Evolutionary conservation across 495 filamentous ascomycete species (phyloP).

Genomic region (Podospora bellae-mahoneyi): DNA sequence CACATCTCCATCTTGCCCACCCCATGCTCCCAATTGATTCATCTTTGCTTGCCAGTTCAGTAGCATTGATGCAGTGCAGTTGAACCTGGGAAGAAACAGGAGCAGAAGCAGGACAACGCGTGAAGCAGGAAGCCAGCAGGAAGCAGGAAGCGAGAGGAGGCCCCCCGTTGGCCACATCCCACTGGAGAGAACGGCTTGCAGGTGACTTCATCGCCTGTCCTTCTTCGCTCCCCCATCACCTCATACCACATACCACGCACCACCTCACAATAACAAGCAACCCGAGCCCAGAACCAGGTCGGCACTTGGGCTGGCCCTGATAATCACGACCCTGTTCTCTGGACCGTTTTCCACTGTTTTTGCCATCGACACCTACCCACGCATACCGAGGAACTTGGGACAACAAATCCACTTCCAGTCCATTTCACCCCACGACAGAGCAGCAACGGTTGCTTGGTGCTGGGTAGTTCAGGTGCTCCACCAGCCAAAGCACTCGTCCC

Average conservation of each 20-base stretch:
- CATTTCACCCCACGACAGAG: constrained; percentile 10
- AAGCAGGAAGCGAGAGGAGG: constrained; percentile 1
- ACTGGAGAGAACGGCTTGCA: constrained; percentile 7
- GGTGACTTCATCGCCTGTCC: constrained; percentile 22
- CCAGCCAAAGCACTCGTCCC: constrained; percentile 19
- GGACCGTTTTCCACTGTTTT: constrained; percentile 3
- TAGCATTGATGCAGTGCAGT: not conserved
- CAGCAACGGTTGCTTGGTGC: constrained; percentile 25
- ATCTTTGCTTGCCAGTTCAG: not conserved
- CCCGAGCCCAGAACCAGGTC: constrained; percentile 21
- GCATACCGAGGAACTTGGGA: not conserved
- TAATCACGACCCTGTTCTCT: constrained; percentile 23
- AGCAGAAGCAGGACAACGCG: too few relatives aligned
- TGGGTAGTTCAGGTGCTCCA: constrained; percentile 20
- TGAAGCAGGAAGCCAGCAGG: not conserved
- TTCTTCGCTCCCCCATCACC: constrained; percentile 18
- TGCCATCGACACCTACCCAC: not conserved
- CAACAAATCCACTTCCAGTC: constrained; percentile 4
- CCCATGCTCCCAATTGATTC: constrained; percentile 8
- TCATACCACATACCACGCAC: constrained; percentile 16
- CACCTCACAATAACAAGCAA: constrained; percentile 7
- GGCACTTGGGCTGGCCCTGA: constrained; percentile 34
- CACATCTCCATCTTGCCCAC: not conserved
- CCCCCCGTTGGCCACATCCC: constrained; percentile 28
- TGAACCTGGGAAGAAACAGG: not conserved